phyloP scores from a whole-genome alignment of 192 early-diverging fungal species.

The Bifiguratus adelaidae region DNA sequence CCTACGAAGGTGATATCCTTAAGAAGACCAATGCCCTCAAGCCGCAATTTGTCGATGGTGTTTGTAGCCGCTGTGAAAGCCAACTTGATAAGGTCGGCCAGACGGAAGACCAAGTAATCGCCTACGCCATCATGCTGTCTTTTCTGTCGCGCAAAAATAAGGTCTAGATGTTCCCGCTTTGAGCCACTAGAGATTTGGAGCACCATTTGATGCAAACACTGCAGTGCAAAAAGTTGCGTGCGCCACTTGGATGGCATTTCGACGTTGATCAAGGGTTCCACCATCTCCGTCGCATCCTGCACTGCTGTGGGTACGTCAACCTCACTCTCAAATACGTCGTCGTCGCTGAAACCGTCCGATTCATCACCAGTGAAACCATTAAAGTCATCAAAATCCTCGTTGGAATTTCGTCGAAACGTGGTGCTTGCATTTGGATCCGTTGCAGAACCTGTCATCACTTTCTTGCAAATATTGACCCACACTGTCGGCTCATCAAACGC shows the following conservation, averaged over 20 bases:
- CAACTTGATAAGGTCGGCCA: slow-evolving; percentile 83
- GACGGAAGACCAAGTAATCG: slow-evolving; percentile 63
- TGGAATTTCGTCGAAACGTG: slow-evolving; percentile 6
- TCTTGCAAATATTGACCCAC: slow-evolving; percentile 77
- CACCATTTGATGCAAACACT: slow-evolving; percentile 60
- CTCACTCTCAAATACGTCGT: slow-evolving; percentile 7
- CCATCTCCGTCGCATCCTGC: slow-evolving; percentile 12
- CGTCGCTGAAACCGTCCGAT: slow-evolving; percentile 31
- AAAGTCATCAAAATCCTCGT: slow-evolving; percentile 5
- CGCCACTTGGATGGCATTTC: slow-evolving; percentile 57
- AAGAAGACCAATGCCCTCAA: slow-evolving; percentile 72
- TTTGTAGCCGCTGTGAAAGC: slow-evolving; percentile 83
- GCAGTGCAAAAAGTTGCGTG: slow-evolving; percentile 70
- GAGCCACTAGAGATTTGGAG: slow-evolving; percentile 42
- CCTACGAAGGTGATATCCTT: slow-evolving; percentile 39
- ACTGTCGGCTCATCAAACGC: slow-evolving; percentile 56
- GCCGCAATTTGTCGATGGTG: slow-evolving; percentile 56
- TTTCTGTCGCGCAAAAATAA: slow-evolving; percentile 43
- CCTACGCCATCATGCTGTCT: slow-evolving; percentile 35
- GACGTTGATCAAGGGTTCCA: slow-evolving; percentile 17
- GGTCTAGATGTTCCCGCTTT: slow-evolving; percentile 58
- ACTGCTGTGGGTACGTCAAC: slow-evolving; percentile 19
- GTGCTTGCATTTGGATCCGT: slow-evolving; percentile 14
- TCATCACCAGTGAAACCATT: slow-evolving; percentile 26
- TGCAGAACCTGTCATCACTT: slow-evolving; percentile 59